Evolutionary conservation across 2,329 filamentous ascomycete species (phyloP), one percentile per base, ranked within the genome.

Genomic region (Fusarium piperis): DNA sequence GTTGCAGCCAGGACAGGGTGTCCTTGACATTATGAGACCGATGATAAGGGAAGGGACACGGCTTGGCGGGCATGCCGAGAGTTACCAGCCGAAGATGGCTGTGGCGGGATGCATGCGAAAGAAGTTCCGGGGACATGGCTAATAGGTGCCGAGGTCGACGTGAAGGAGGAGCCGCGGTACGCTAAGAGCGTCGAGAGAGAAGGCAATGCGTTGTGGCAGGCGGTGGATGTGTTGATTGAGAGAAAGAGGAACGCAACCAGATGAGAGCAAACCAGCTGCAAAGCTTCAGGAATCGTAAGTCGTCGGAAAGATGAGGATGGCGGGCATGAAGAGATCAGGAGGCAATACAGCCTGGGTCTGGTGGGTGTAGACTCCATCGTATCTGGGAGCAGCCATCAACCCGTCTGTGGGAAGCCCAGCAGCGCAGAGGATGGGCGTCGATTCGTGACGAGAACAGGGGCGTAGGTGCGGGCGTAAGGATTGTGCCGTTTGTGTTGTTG

Each of bases 121-220:
- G 36, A 62, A 55, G 35, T 62, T 62, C 36, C 36, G 35, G 26
- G 18, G 15, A 46, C 48, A 63, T 46, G 51, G 60, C 60, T 51
- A 63, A 63, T 38, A 46, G 30, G 52, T 55, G 46, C 57, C 51
- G 57, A 59, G 57, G 57, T 59, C 39, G 57, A 48, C 58, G 32
- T 60, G 58, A 52, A 52, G 58, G 58, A 60, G 58, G 58, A 60
- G 58, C 20, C 41, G 57, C 57, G 57, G 57, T 36, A 48, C 28
- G 57, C 57, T 35, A 59, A 59, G 38, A 59, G 38, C 39, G 41
- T 48, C 39, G 39, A 59, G 56, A 59, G 56, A 58, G 36, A 41
- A 41, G 53, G 23, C 16, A 56, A 56, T 28, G 28, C 33, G 53
- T 30, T 41, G 53, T 57, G 53, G 33, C 53, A 41, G 53, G 53